Conservation (phyloP, 306 rosid species). For the Cyamopsis tetragonoloba region DNA sequence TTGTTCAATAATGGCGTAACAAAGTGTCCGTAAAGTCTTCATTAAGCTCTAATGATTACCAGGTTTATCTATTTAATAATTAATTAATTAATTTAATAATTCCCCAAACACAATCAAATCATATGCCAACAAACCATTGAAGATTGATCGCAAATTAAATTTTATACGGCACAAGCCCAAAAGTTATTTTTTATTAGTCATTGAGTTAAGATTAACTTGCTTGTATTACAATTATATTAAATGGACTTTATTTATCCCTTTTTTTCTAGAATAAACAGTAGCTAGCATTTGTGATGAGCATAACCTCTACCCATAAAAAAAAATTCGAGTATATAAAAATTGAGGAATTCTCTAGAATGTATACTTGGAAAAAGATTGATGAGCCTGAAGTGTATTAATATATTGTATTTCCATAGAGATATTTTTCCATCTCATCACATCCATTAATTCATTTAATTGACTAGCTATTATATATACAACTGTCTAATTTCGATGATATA, state of each 20-base stretch:
- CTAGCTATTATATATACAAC: background rate
- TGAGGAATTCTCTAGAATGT: conserved; percentile 23
- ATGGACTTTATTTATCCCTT: background rate
- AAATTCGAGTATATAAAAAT: background rate
- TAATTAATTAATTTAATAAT: conserved; percentile 16
- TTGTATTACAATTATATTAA: conserved; percentile 18
- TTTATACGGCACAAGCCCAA: conserved; percentile 8
- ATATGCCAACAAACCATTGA: conserved; percentile 9
- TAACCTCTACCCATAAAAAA: background rate
- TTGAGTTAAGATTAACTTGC: conserved; percentile 9
- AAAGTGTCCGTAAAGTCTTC: conserved; percentile 15
- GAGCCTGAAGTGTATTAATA: background rate
- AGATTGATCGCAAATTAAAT: conserved; percentile 24
- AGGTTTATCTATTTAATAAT: background rate
- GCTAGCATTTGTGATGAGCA: background rate
- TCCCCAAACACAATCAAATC: conserved; percentile 12
- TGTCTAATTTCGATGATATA: background rate
- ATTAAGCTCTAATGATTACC: conserved; percentile 16
- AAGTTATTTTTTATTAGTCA: conserved; percentile 7
- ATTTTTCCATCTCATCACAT: background rate
- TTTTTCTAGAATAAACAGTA: background rate
- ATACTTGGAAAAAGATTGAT: background rate
- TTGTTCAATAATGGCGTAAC: conserved; percentile 27
- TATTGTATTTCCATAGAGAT: background rate
- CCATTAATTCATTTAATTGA: background rate